Percentiles rank a stretch among this genome's conserved stretches.
phyloP scores from a whole-genome alignment of 805 yeast genomes.

The Grigorovia humatica region DNA sequence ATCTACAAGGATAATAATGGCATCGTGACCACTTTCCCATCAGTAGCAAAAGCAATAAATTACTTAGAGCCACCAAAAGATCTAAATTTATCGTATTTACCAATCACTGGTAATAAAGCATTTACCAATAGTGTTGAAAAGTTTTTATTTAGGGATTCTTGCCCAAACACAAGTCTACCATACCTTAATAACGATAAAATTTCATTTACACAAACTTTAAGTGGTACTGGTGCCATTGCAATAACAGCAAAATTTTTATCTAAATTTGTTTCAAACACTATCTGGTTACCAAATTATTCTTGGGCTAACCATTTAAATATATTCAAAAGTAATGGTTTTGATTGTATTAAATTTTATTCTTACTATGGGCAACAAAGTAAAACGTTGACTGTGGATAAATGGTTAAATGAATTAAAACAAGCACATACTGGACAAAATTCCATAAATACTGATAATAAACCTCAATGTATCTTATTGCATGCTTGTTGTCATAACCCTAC shows the following conservation, averaged over 20 bases:
- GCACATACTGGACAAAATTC: constrained; percentile 27
- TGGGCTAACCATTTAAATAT: constrained; percentile 92
- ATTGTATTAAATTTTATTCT: constrained; percentile 45
- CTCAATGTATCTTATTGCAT: constrained; percentile 52
- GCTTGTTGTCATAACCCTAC: constrained; percentile 98
- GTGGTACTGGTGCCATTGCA: constrained; percentile 92
- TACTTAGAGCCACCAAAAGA: constrained; percentile 36
- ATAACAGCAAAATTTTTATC: constrained; percentile 73
- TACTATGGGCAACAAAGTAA: constrained; percentile 56
- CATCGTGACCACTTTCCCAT: constrained; percentile 31
- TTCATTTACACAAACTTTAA: constrained; percentile 77
- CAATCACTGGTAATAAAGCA: constrained; percentile 67
- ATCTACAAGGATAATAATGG: constrained; percentile 88
- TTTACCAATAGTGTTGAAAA: constrained; percentile 59
- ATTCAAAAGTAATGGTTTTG: constrained; percentile 61
- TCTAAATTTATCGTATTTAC: constrained; percentile 41
- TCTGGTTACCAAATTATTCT: constrained; percentile 77
- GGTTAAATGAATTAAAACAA: constrained; percentile 45
- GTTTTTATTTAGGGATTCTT: constrained; percentile 61
- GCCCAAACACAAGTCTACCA: constrained; percentile 37
- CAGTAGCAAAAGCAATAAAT: constrained; percentile 22
- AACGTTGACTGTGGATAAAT: constrained; percentile 52
- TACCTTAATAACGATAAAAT: constrained; percentile 54
- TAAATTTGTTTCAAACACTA: constrained; percentile 31
- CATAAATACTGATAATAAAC: constrained; percentile 28